A percentile compares a stretch with the other conserved stretches of the same genome.
phyloP scores from a whole-genome alignment of 148 eudicot species.

The Gaultheria prostrata region DNA sequence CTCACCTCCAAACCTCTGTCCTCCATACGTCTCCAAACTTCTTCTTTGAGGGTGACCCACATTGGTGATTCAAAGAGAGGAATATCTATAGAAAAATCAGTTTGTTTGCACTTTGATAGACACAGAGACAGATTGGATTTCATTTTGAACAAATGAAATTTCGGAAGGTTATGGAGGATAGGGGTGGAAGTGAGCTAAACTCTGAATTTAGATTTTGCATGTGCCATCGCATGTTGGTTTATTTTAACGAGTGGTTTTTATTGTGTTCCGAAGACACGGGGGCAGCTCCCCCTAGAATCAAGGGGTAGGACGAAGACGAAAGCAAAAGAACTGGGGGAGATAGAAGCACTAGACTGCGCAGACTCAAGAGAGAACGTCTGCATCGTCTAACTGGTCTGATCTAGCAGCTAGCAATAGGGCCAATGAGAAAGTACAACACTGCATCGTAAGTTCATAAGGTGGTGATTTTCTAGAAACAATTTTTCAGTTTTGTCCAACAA shows the following conservation, averaged over 20 bases:
- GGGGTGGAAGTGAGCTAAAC: background rate
- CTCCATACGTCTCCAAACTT: background rate
- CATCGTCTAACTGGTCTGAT: too few relatives aligned
- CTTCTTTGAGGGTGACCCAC: background rate
- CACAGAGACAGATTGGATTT: background rate
- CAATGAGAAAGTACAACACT: too few relatives aligned
- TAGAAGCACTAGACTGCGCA: too few relatives aligned
- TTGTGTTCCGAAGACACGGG: too few relatives aligned
- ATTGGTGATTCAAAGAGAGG: background rate
- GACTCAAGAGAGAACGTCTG: too few relatives aligned
- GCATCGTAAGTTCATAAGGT: slow-evolving; percentile 56
- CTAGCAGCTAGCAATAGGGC: too few relatives aligned
- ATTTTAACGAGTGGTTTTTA: slow-evolving; percentile 7
- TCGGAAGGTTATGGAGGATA: background rate
- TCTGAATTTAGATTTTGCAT: background rate
- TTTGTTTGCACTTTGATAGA: background rate
- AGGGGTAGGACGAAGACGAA: too few relatives aligned
- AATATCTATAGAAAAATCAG: background rate
- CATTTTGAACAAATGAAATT: background rate
- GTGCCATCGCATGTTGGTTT: background rate
- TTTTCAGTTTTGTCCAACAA: background rate
- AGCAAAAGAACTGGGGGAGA: too few relatives aligned
- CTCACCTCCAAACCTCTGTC: background rate
- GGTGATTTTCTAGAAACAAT: slow-evolving; percentile 5
- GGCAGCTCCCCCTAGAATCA: too few relatives aligned